phyloP scores from a whole-genome alignment of 441 rosid genomes.

The Geranium incanum region DNA sequence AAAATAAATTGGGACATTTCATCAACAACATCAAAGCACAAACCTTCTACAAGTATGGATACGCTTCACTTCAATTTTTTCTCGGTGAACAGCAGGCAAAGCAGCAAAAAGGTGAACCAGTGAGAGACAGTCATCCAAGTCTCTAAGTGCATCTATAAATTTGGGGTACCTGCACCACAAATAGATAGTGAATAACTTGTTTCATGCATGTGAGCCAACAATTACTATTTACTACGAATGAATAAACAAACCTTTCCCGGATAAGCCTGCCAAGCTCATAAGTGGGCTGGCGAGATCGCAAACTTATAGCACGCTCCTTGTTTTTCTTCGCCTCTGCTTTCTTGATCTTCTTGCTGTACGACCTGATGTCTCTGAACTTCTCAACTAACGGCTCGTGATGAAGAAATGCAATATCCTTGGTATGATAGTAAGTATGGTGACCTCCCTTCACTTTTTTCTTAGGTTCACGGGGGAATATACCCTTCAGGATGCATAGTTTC shows the following conservation, averaged over 20 bases:
- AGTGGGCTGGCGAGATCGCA: constrained; percentile 60
- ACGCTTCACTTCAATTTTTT: constrained; percentile 63
- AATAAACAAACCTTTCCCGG: constrained; percentile 54
- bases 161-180: constrained; percentile 62
- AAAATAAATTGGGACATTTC: neutral
- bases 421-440: constrained; percentile 88
- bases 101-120: constrained; percentile 91
- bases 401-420: constrained; percentile 74
- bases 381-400: constrained; percentile 79
- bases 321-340: constrained; percentile 79
- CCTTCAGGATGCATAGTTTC: constrained; percentile 73
- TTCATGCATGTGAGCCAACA: neutral
- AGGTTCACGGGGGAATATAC: constrained; percentile 78
- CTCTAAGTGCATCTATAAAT: constrained; percentile 78
- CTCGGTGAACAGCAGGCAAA: constrained; percentile 71
- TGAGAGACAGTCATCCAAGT: constrained; percentile 88
- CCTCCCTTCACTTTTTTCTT: constrained; percentile 87
- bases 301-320: constrained; percentile 54
- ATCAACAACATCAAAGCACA: constrained; percentile 1
- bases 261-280: constrained; percentile 60
- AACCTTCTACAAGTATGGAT: constrained; percentile 83
- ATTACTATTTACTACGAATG: neutral
- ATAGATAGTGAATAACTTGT: neutral
- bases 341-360: constrained; percentile 60
- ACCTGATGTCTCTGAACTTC: constrained; percentile 65